A percentile compares a stretch with the other conserved stretches of the same genome.
Evolutionary conservation across 1,139 yeast species (phyloP).

Genomic region (Taiozyma sp.): DNA sequence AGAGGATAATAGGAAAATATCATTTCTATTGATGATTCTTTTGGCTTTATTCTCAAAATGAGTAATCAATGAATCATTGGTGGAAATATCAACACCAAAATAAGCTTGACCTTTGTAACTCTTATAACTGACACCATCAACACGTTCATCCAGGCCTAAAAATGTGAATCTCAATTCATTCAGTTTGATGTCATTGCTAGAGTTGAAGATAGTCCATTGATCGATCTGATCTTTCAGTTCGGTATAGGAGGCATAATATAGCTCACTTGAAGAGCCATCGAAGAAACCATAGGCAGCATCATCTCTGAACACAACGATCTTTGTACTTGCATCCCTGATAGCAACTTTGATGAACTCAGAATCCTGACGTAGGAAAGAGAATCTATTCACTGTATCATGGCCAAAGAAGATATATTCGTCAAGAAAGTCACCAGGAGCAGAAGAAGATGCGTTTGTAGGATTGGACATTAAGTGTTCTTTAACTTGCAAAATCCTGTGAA

Average conservation of each 20-base stretch:
- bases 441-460: not conserved
- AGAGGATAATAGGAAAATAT: slow-evolving; percentile 29
- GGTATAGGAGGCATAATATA: slow-evolving; percentile 11
- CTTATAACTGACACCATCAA: slow-evolving; percentile 27
- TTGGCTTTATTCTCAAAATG: slow-evolving; percentile 3
- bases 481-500: not conserved
- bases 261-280: not conserved
- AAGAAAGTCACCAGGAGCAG: slow-evolving; percentile 4
- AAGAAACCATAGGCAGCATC: slow-evolving; percentile 19
- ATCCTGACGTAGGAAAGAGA: slow-evolving; percentile 74
- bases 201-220: slow-evolving; percentile 14
- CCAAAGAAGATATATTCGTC: slow-evolving; percentile 35
- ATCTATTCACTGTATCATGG: slow-evolving; percentile 64
- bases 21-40: slow-evolving; percentile 7
- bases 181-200: slow-evolving; percentile 15
- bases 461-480: not conserved
- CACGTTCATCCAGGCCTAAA: slow-evolving; percentile 63
- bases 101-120: slow-evolving; percentile 69
- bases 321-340: slow-evolving; percentile 45
- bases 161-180: slow-evolving; percentile 42
- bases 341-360: slow-evolving; percentile 52
- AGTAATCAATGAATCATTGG: slow-evolving; percentile 5
- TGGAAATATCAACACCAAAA: slow-evolving; percentile 68
- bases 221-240: slow-evolving; percentile 14
- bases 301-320: slow-evolving; percentile 49